These are phyloP conservation scores for Phylloporus gajari DNA, from an alignment of 1,284 basidiomycete species.

Conservation along the genomic window DNA sequence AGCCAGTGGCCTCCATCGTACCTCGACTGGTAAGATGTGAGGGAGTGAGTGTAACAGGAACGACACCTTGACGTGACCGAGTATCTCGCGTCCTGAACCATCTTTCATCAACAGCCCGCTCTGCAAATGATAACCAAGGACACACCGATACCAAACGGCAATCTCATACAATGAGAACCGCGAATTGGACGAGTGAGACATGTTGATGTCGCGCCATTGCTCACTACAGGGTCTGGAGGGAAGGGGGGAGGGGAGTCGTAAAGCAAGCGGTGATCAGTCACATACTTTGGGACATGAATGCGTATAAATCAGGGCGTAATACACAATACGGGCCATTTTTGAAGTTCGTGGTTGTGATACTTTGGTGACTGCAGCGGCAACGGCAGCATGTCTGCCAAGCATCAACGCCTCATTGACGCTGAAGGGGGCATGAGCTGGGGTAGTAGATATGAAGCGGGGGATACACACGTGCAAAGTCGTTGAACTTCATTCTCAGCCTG, in stretches of 20 bases:
- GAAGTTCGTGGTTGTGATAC: no score
- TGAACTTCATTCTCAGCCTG: no score
- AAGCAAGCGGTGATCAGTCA: slow-evolving; percentile 49
- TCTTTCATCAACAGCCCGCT: slow-evolving; percentile 27
- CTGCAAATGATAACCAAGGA: slow-evolving; percentile 24
- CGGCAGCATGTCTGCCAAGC: no score
- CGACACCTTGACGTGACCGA: slow-evolving; percentile 11
- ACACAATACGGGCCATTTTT: slow-evolving; percentile 41
- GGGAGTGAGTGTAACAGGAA: slow-evolving; percentile 32
- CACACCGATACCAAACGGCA: slow-evolving; percentile 1
- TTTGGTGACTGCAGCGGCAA: no score
- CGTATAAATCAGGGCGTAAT: slow-evolving; percentile 46
- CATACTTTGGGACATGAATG: slow-evolving; percentile 35
- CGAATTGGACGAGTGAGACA: slow-evolving; percentile 8
- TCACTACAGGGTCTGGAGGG: slow-evolving; percentile 33
- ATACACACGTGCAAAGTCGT: no score
- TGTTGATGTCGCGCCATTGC: slow-evolving; percentile 32
- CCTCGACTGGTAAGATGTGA: slow-evolving; percentile 44
- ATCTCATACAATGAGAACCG: slow-evolving; percentile 46
- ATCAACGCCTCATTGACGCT: no score
- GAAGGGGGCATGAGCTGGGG: no score
- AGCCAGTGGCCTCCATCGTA: slow-evolving; percentile 14
- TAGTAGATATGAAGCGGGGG: no score
- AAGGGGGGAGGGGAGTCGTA: slow-evolving; percentile 22
- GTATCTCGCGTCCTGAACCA: slow-evolving; percentile 19